These are phyloP conservation scores for Eimeria mitis DNA, from an alignment of 169 alveolate genomes.

Conservation along the genomic window DNA sequence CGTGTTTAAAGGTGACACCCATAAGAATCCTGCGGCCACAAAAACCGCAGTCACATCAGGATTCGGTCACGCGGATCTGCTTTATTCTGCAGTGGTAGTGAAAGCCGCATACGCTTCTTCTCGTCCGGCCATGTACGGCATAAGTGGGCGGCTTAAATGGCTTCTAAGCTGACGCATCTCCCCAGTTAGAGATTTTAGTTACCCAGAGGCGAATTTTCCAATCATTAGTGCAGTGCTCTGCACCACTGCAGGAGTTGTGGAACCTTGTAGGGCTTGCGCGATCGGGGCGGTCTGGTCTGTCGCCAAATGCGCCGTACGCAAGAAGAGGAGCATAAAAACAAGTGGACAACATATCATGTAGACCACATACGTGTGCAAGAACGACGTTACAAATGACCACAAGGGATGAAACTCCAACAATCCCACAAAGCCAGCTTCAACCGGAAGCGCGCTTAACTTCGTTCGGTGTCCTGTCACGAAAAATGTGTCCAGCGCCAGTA, in stretches of 20 bases:
- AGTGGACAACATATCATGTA: conserved; percentile 47
- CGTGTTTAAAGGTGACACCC: conserved; percentile 49
- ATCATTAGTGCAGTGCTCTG: not conserved
- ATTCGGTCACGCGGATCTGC: not conserved
- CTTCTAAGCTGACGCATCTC: not conserved
- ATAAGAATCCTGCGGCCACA: conserved; percentile 52
- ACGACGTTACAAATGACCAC: conserved; percentile 29
- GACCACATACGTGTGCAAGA: conserved; percentile 56
- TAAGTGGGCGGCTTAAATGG: not conserved
- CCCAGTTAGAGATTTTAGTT: no score
- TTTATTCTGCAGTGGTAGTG: not conserved
- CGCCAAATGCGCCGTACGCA: conserved; percentile 60
- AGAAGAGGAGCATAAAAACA: conserved; percentile 20
- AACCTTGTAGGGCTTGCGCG: not conserved
- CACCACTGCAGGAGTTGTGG: conserved; percentile 40
- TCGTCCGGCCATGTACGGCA: not conserved
- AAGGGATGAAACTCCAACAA: conserved; percentile 44
- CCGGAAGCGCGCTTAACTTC: conserved; percentile 63
- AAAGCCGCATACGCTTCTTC: not conserved
- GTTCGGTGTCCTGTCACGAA: conserved; percentile 73
- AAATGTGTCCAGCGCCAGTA: conserved; percentile 37
- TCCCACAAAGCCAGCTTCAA: conserved; percentile 75
- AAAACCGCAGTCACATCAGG: not conserved
- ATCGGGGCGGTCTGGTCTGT: not conserved
- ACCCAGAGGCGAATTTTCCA: conserved; percentile 37